Conservation (phyloP, 1,284 basidiomycete species). For the Heterobasidion annosum region DNA sequence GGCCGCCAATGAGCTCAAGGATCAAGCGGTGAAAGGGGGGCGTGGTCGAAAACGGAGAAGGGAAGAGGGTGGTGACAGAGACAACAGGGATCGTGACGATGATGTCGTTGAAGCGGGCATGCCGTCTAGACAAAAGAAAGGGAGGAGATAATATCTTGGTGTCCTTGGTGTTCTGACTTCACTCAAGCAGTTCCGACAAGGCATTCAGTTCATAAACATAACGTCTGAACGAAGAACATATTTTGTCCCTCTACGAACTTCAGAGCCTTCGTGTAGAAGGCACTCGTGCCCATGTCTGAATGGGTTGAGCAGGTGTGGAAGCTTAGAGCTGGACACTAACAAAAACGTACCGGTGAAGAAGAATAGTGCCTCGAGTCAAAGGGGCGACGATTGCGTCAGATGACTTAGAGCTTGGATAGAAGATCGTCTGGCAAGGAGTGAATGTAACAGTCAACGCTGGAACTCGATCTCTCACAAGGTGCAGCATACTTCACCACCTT, state of each 20-base stretch:
- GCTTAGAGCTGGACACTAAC: not conserved
- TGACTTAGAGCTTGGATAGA: constrained; percentile 51
- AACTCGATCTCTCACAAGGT: not conserved
- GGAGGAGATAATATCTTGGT: constrained; percentile 15
- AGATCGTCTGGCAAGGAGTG: constrained; percentile 46
- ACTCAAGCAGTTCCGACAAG: not conserved
- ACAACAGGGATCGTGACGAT: constrained; percentile 80
- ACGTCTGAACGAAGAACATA: constrained; percentile 74
- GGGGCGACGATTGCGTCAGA: constrained; percentile 48
- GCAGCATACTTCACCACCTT: constrained; percentile 59
- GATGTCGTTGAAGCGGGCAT: constrained; percentile 79
- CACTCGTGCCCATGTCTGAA: constrained; percentile 68
- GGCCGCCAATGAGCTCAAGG: constrained; percentile 74
- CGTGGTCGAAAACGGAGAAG: constrained; percentile 50
- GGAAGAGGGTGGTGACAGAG: constrained; percentile 38
- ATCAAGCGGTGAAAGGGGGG: constrained; percentile 44
- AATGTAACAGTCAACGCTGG: not conserved
- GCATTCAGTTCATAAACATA: constrained; percentile 45
- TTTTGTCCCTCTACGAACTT: constrained; percentile 60
- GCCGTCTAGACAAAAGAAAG: constrained; percentile 37
- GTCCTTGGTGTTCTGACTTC: not conserved
- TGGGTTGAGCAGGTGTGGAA: not conserved
- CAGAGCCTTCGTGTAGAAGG: constrained; percentile 69
- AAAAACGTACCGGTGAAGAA: constrained; percentile 56
- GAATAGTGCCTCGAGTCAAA: constrained; percentile 56